phyloP scores from a whole-genome alignment of 768 basidiomycete species.

The Candolleomyces efflorescens region DNA sequence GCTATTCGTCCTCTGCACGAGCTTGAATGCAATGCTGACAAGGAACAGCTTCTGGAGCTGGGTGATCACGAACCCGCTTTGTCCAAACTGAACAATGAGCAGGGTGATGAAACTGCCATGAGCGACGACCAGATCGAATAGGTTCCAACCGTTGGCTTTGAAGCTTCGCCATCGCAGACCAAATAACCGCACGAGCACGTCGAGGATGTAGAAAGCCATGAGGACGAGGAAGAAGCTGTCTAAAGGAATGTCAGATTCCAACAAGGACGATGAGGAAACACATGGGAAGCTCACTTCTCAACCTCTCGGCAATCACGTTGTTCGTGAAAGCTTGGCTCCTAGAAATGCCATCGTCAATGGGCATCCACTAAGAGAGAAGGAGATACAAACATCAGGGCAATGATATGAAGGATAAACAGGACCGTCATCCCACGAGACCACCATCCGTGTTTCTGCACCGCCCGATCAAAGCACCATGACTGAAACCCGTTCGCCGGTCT shows the following conservation, averaged over 20 bases:
- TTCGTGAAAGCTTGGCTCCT: slow-evolving; percentile 81
- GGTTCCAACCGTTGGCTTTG: slow-evolving; percentile 89
- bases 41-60: slow-evolving; percentile 89
- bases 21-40: slow-evolving; percentile 89
- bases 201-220: slow-evolving; percentile 68
- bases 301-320: slow-evolving; percentile 40
- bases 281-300: slow-evolving; percentile 50
- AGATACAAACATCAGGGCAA: slow-evolving; percentile 64
- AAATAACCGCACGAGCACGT: slow-evolving; percentile 71
- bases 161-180: slow-evolving; percentile 86
- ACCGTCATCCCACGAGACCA: slow-evolving; percentile 82
- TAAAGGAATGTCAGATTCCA: slow-evolving; percentile 21
- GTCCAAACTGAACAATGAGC: slow-evolving; percentile 57
- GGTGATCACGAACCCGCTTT: slow-evolving; percentile 46
- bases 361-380: neutral
- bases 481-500: slow-evolving; percentile 53
- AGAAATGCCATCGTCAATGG: slow-evolving; percentile 2
- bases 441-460: slow-evolving; percentile 89
- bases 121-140: slow-evolving; percentile 83
- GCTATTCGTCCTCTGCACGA: slow-evolving; percentile 82
- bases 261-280: neutral
- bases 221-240: slow-evolving; percentile 76
- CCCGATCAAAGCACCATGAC: slow-evolving; percentile 90
- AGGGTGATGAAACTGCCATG: slow-evolving; percentile 83
- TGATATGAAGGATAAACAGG: slow-evolving; percentile 76